Percentiles rank a stretch among this genome's conserved stretches.
Conservation (phyloP, 305 asterid genomes). For the Rubia occidens region DNA sequence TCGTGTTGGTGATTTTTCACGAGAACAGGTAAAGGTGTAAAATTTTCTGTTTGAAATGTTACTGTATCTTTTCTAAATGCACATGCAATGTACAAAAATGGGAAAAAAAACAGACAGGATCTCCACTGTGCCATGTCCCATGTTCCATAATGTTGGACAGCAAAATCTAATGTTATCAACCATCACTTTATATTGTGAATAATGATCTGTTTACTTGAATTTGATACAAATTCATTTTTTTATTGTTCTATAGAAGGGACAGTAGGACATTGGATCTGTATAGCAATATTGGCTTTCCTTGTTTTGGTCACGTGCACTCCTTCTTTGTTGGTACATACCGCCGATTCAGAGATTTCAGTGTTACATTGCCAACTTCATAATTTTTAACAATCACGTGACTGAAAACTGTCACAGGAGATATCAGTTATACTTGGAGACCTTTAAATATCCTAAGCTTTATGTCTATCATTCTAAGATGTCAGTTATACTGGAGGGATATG, state of each 20-base stretch:
- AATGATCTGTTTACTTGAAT: not conserved
- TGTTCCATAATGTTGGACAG: not conserved
- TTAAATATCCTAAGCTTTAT: not conserved
- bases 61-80: not conserved
- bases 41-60: constrained; percentile 9
- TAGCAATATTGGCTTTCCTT: not conserved
- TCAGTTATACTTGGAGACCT: not conserved
- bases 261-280: not conserved
- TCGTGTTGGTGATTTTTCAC: constrained; percentile 85
- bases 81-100: not conserved
- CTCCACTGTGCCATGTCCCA: not conserved
- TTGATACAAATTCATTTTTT: not conserved
- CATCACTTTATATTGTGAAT: not conserved
- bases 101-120: not conserved
- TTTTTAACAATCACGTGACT: not conserved
- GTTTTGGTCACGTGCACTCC: not conserved
- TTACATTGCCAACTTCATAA: not conserved
- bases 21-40: constrained; percentile 75
- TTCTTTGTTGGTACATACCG: not conserved
- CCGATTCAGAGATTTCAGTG: too few species aligned
- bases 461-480: not conserved
- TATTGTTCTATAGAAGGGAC: not conserved
- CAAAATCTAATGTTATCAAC: constrained; percentile 4
- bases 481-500: not conserved
- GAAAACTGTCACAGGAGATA: not conserved